phyloP scores from a whole-genome alignment of 257 asterid genomes.

The Cynanchum wilfordii region DNA sequence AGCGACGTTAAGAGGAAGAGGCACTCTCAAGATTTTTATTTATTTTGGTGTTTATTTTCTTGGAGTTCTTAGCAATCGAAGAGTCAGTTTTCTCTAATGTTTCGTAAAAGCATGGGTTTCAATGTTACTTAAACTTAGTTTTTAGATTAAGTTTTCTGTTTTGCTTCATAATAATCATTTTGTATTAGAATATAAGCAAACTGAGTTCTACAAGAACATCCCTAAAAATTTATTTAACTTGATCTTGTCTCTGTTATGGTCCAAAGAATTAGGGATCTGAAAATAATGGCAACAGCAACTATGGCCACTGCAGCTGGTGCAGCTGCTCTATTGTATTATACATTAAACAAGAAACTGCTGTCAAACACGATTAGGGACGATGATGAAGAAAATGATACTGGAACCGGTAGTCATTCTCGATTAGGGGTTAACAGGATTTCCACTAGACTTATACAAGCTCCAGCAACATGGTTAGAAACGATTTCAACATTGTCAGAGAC shows the following conservation, averaged over 20 bases:
- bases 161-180: neutral
- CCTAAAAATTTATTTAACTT: slow-evolving; percentile 3
- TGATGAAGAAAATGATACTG: slow-evolving; percentile 55
- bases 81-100: neutral
- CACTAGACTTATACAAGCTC: slow-evolving; percentile 89
- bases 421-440: slow-evolving; percentile 70
- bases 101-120: neutral
- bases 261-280: slow-evolving; percentile 35
- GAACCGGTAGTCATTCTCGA: slow-evolving; percentile 39
- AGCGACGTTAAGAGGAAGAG: neutral
- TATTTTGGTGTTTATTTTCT: slow-evolving; percentile 4
- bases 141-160: neutral
- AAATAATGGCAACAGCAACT: slow-evolving; percentile 93
- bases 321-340: slow-evolving; percentile 90
- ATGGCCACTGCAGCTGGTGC: slow-evolving; percentile 99
- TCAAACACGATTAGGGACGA: slow-evolving; percentile 36
- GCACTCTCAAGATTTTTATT: neutral
- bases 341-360: slow-evolving; percentile 68
- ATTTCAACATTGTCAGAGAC: slow-evolving; percentile 93
- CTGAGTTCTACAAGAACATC: neutral
- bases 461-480: slow-evolving; percentile 97
- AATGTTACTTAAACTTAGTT: neutral
- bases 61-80: neutral
- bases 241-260: slow-evolving; percentile 5
- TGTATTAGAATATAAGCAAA: neutral